A percentile compares a stretch with the other conserved stretches of the same genome.
Evolutionary conservation across 345 rosid species (phyloP).

Genomic region (Citrus sinensis): DVS_A1.0 CM039162.1:273001-273500

Average conservation of each 20-base stretch:
- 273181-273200: constrained; percentile 69
- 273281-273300: constrained; percentile 97
- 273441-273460: background rate
- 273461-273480: background rate
- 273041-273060: background rate
- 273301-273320: constrained; percentile 92
- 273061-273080: background rate
- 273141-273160: constrained; percentile 88
- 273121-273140: constrained; percentile 90
- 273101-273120: constrained; percentile 84
- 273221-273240: constrained; percentile 88
- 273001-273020: background rate
- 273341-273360: constrained; percentile 99
- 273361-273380: constrained; percentile 45
- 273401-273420: background rate
- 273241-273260: constrained; percentile 75
- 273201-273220: constrained; percentile 78
- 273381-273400: background rate
- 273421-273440: background rate
- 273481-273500: background rate
- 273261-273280: constrained; percentile 86
- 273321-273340: constrained; percentile 99
- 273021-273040: background rate
- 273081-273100: background rate
- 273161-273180: constrained; percentile 68